Evolutionary conservation across 345 rosid genomes (phyloP).

Genomic region (Isatis tinctoria): DNA sequence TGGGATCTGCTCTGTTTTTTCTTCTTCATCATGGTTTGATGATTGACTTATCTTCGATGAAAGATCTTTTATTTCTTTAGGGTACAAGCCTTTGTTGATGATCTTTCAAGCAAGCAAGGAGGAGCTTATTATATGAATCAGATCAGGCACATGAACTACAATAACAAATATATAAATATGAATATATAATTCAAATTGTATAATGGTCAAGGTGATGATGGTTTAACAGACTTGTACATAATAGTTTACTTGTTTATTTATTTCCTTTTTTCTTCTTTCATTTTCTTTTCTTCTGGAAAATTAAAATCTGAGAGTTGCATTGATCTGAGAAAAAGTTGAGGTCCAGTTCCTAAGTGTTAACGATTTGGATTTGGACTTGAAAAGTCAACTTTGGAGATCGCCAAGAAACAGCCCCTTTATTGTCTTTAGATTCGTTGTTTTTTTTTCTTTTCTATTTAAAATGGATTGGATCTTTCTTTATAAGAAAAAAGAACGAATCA

Average conservation of each 20-base stretch:
- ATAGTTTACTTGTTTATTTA: not conserved
- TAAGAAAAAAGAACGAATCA: not conserved
- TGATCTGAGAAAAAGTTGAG: constrained; percentile 15
- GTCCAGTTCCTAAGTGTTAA: constrained; percentile 12
- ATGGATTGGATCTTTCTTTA: not conserved
- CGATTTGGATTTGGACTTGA: constrained; percentile 15
- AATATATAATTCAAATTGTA: not conserved
- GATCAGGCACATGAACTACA: constrained; percentile 25
- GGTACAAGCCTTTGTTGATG: not conserved
- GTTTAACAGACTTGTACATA: constrained; percentile 20
- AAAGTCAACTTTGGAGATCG: constrained; percentile 33
- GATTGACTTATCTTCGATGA: constrained; percentile 22
- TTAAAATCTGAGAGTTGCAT: constrained; percentile 23
- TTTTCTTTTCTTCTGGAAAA: not conserved
- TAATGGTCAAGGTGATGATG: constrained; percentile 24
- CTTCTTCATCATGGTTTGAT: constrained; percentile 28
- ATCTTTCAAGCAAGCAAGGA: constrained; percentile 20
- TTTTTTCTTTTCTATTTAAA: not conserved
- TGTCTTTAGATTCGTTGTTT: constrained; percentile 13
- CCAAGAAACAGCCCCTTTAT: constrained; percentile 6
- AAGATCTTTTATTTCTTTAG: constrained; percentile 1
- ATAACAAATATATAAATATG: not conserved
- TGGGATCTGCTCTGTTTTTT: constrained; percentile 33
- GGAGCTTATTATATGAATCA: constrained; percentile 14
- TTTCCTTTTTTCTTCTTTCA: not conserved